phyloP scores from a whole-genome alignment of 192 early-diverging fungal species.

The Coemansia sp. region DNA sequence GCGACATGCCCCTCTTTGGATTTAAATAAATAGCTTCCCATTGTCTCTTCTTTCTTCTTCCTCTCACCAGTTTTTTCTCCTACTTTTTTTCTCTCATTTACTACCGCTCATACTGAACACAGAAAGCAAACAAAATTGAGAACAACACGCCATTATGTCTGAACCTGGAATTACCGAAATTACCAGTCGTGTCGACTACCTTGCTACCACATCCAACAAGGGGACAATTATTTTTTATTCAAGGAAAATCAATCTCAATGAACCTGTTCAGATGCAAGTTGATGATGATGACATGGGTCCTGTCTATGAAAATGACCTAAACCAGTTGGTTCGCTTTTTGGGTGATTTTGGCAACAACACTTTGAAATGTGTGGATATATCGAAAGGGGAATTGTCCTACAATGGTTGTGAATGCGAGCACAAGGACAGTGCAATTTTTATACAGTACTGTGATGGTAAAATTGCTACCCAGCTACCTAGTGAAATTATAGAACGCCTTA shows the following conservation, averaged over 20 bases:
- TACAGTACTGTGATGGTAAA: neutral
- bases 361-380: neutral
- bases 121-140: neutral
- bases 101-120: neutral
- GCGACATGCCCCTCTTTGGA: neutral
- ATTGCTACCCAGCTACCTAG: neutral
- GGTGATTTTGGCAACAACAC: neutral
- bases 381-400: neutral
- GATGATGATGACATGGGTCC: neutral
- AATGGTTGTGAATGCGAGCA: neutral
- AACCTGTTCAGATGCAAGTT: neutral
- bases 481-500: neutral
- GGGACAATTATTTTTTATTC: neutral
- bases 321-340: neutral
- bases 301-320: neutral
- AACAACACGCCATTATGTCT: neutral
- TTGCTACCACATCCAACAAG: neutral
- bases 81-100: neutral
- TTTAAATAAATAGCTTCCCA: neutral
- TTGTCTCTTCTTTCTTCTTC: neutral
- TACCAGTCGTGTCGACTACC: neutral
- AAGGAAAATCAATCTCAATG: neutral
- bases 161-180: neutral
- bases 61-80: neutral
- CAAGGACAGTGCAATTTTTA: neutral